These are phyloP conservation scores for Kodamaea fungicola DNA, from an alignment of 1,139 yeast genomes.

Conservation along the genomic window DNA sequence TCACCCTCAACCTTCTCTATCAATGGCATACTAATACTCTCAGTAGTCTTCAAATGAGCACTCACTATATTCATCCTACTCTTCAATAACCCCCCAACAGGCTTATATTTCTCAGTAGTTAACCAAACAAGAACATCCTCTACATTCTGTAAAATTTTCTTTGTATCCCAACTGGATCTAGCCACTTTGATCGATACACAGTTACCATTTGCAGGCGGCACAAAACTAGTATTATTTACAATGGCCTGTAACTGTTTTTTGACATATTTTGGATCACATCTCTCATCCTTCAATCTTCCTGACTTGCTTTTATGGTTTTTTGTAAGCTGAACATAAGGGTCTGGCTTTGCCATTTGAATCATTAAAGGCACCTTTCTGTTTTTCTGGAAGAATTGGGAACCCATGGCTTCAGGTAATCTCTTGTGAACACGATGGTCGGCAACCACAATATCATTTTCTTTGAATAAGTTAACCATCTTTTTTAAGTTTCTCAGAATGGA, in stretches of 20 bases:
- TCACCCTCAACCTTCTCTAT: slow-evolving; percentile 15
- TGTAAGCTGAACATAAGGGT: slow-evolving; percentile 34
- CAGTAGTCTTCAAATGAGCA: slow-evolving; percentile 58
- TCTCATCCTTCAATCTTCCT: slow-evolving; percentile 45
- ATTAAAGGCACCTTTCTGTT: slow-evolving; percentile 63
- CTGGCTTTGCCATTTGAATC: slow-evolving; percentile 60
- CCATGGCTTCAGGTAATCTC: slow-evolving; percentile 53
- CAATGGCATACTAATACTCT: slow-evolving; percentile 57
- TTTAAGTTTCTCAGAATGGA: slow-evolving; percentile 42
- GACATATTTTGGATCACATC: slow-evolving; percentile 60
- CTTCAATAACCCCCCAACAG: slow-evolving; percentile 58
- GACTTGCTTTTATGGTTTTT: slow-evolving; percentile 23
- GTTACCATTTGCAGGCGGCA: slow-evolving; percentile 57
- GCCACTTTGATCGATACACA: slow-evolving; percentile 54
- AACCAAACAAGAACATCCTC: slow-evolving; percentile 53
- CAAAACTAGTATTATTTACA: slow-evolving; percentile 54
- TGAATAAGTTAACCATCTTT: slow-evolving; percentile 43
- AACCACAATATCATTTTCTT: slow-evolving; percentile 62
- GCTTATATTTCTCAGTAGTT: slow-evolving; percentile 42
- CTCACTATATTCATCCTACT: slow-evolving; percentile 43
- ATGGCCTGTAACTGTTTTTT: slow-evolving; percentile 59
- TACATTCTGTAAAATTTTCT: slow-evolving; percentile 50
- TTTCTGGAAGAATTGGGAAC: slow-evolving; percentile 53
- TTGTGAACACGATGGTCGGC: slow-evolving; percentile 65
- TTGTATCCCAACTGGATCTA: slow-evolving; percentile 39